phyloP scores from a whole-genome alignment of 345 rosid species.

The Camelina laxa region DNA sequence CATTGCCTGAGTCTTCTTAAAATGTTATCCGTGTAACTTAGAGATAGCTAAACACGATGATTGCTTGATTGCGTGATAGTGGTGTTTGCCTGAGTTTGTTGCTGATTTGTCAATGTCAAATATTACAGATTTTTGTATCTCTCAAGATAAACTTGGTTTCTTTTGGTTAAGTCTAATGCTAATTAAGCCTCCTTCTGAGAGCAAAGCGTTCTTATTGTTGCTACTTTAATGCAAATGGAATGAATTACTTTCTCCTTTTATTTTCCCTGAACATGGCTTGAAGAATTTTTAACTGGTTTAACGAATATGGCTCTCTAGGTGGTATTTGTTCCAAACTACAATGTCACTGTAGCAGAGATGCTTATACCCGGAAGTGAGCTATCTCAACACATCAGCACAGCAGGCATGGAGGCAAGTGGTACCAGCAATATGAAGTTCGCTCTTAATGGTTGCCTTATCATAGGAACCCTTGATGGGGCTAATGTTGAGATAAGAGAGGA shows the following conservation, averaged over 20 bases:
- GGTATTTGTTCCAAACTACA: slow-evolving; percentile 97
- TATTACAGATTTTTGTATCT: slow-evolving; percentile 3
- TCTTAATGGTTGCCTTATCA: slow-evolving; percentile 92
- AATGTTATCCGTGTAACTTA: background rate
- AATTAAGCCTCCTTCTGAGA: slow-evolving; percentile 14
- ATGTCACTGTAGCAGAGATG: slow-evolving; percentile 91
- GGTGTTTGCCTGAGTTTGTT: slow-evolving; percentile 7
- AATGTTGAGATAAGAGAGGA: slow-evolving; percentile 98
- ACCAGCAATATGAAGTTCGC: slow-evolving; percentile 99
- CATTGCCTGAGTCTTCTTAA: slow-evolving; percentile 3
- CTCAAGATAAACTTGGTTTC: slow-evolving; percentile 18
- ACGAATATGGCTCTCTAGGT: slow-evolving; percentile 53
- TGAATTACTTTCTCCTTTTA: background rate
- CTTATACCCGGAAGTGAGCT: slow-evolving; percentile 98
- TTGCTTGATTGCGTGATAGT: slow-evolving; percentile 17
- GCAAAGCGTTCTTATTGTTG: slow-evolving; percentile 10
- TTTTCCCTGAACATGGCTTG: background rate
- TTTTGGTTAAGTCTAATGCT: slow-evolving; percentile 17
- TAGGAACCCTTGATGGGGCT: slow-evolving; percentile 97
- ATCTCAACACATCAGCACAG: slow-evolving; percentile 97
- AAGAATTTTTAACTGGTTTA: background rate
- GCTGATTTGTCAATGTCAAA: slow-evolving; percentile 9
- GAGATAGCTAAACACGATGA: background rate
- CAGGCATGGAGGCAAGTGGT: slow-evolving; percentile 99
- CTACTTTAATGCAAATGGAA: slow-evolving; percentile 4